These are phyloP conservation scores for Cutaneotrichosporon sp. DNA, from an alignment of 1,284 basidiomycete species.

Conservation along the genomic window DNA sequence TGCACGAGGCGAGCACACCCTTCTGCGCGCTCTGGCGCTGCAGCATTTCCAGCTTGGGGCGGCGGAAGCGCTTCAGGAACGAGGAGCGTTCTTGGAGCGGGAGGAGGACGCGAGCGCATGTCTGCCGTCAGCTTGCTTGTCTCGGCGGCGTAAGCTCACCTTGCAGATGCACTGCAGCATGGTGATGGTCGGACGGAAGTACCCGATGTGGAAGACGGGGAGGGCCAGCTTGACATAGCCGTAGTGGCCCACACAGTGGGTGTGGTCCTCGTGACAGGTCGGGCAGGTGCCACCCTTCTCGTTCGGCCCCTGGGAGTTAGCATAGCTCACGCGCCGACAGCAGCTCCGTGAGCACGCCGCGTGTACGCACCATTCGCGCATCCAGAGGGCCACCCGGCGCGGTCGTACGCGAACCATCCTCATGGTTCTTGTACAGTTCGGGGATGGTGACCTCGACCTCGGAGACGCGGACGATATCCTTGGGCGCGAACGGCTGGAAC, in stretches of 20 bases:
- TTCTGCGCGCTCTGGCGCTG: conserved; percentile 84
- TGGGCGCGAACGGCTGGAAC: conserved; percentile 86
- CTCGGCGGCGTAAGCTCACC: conserved; percentile 61
- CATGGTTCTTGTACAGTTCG: conserved; percentile 73
- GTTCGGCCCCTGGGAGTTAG: conserved; percentile 76
- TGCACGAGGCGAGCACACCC: conserved; percentile 82
- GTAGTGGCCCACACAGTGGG: conserved; percentile 97
- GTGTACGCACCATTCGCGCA: conserved; percentile 67
- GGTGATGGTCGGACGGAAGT: conserved; percentile 91
- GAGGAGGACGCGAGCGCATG: conserved; percentile 91
- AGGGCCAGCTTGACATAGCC: conserved; percentile 95
- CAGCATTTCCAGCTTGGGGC: conserved; percentile 89
- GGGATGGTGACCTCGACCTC: conserved; percentile 92
- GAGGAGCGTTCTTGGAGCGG: conserved; percentile 81
- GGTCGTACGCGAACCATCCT: conserved; percentile 60
- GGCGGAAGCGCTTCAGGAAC: conserved; percentile 85
- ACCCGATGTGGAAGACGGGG: conserved; percentile 97
- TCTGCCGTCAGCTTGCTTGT: conserved; percentile 57
- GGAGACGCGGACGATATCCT: conserved; percentile 89
- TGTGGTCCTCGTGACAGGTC: conserved; percentile 88
- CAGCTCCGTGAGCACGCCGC: neutral
- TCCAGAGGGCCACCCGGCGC: conserved; percentile 92
- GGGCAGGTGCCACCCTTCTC: conserved; percentile 92
- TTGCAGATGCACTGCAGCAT: conserved; percentile 97
- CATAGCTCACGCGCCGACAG: neutral